These are phyloP conservation scores for Trypanosoma melophagium DNA, from an alignment of 208 protist species.

Conservation along the genomic window DNA sequence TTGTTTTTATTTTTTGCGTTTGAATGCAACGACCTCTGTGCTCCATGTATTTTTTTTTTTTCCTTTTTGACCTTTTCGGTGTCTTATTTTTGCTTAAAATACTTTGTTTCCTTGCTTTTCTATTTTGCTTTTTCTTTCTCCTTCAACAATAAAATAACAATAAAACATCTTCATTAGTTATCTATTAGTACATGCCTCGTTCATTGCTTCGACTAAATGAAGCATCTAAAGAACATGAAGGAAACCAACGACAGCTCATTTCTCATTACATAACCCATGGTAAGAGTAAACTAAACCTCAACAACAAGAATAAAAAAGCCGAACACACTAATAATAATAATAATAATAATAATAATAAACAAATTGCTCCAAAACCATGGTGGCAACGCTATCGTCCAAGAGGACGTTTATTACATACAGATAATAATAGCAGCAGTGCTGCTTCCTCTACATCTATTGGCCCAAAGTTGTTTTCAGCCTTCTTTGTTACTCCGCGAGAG, in stretches of 20 bases:
- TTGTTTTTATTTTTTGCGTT: neutral
- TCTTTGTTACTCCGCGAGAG: constrained; percentile 28
- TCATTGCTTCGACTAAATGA: neutral
- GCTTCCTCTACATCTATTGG: constrained; percentile 4
- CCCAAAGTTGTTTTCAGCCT: constrained; percentile 19
- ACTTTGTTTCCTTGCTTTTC: constrained; percentile 20
- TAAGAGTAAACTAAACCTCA: no score
- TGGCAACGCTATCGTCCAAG: neutral
- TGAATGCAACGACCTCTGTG: no score
- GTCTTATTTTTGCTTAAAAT: neutral
- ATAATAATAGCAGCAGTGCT: neutral
- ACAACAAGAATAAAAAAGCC: no score
- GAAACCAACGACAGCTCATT: no score
- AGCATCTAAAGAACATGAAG: no score
- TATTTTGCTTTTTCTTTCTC: constrained; percentile 5
- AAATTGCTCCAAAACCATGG: constrained; percentile 6
- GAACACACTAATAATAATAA: neutral
- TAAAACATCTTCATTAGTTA: neutral
- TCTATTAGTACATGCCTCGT: neutral
- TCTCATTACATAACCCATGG: no score
- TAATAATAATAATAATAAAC: neutral
- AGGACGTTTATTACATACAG: neutral
- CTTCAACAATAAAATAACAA: neutral
- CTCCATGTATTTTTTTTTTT: constrained; percentile 5
- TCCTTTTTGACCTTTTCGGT: neutral